These are phyloP conservation scores for Phoenix dactylifera DNA, from an alignment of 176 grass and related monocot genomes.

Conservation along the genomic window DNA sequence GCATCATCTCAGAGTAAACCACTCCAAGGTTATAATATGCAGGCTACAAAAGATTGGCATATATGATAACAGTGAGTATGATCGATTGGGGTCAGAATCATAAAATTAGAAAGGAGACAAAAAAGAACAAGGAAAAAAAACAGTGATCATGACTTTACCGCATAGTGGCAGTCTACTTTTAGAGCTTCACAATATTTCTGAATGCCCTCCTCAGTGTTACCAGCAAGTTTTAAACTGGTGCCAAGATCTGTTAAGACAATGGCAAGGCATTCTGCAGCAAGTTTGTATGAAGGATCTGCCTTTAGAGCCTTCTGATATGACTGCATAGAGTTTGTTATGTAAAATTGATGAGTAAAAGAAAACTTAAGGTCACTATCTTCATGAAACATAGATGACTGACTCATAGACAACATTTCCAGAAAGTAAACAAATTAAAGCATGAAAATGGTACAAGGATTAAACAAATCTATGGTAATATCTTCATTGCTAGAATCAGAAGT, in stretches of 20 bases:
- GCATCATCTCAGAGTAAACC: slow-evolving; percentile 96
- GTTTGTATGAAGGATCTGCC: slow-evolving; percentile 86
- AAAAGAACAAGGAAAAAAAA: background rate
- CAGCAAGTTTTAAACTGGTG: slow-evolving; percentile 89
- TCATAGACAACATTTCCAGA: too few species aligned
- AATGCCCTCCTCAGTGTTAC: slow-evolving; percentile 93
- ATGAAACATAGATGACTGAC: too few species aligned
- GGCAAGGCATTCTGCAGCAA: slow-evolving; percentile 74
- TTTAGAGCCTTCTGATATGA: slow-evolving; percentile 75
- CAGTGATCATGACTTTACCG: slow-evolving; percentile 40
- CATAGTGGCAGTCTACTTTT: slow-evolving; percentile 82
- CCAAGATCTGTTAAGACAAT: slow-evolving; percentile 98
- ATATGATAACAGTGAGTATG: too few species aligned
- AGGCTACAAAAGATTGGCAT: slow-evolving; percentile 38
- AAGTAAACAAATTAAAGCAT: too few species aligned
- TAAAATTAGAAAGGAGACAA: background rate
- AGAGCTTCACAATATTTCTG: slow-evolving; percentile 95
- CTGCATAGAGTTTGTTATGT: slow-evolving; percentile 29
- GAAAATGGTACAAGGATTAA: too few species aligned
- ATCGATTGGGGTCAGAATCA: too few species aligned
- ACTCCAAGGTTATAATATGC: slow-evolving; percentile 99
- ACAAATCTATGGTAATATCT: too few species aligned
- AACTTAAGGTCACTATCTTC: background rate
- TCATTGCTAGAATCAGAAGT: too few species aligned
- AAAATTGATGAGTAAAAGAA: slow-evolving; percentile 21